These are phyloP conservation scores for Vitis hybrid DNA, from an alignment of 177 flowering plant genomes.

Conservation along the genomic window DNA sequence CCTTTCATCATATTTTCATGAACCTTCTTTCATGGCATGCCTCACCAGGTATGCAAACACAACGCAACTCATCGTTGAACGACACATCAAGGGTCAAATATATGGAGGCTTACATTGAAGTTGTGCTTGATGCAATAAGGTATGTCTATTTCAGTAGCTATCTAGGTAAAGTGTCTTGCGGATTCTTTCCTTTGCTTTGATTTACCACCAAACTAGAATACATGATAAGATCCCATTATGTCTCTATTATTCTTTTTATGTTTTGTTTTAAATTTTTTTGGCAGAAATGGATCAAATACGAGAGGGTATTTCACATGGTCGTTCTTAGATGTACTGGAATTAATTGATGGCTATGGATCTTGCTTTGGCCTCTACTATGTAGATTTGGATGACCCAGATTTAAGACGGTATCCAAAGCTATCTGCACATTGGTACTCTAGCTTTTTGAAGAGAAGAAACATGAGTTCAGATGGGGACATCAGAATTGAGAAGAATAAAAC, in stretches of 20 bases:
- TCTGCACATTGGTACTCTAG: constrained; percentile 64
- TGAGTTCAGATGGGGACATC: constrained; percentile 8
- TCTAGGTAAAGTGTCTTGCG: neutral
- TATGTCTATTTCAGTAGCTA: constrained; percentile 6
- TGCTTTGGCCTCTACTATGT: constrained; percentile 45
- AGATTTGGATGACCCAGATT: constrained; percentile 40
- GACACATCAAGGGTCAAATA: constrained; percentile 44
- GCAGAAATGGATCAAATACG: constrained; percentile 56
- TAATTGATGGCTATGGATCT: constrained; percentile 27
- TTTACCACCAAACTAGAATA: constrained; percentile 10
- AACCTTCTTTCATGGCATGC: neutral
- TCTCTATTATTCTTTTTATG: neutral
- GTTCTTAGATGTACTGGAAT: constrained; percentile 46
- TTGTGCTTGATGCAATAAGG: constrained; percentile 49
- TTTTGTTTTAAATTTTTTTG: neutral
- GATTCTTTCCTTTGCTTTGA: neutral
- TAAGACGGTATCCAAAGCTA: constrained; percentile 42
- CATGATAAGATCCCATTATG: constrained; percentile 4
- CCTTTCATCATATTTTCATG: neutral
- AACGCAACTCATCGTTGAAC: constrained; percentile 26
- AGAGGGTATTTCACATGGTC: constrained; percentile 50
- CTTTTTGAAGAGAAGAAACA: constrained; percentile 42
- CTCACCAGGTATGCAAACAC: constrained; percentile 26
- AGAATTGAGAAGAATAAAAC: constrained; percentile 10
- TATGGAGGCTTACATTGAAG: constrained; percentile 37